Base-by-base conservation (phyloP, 306 rosid species). In the Castanea mollissima region DNA sequence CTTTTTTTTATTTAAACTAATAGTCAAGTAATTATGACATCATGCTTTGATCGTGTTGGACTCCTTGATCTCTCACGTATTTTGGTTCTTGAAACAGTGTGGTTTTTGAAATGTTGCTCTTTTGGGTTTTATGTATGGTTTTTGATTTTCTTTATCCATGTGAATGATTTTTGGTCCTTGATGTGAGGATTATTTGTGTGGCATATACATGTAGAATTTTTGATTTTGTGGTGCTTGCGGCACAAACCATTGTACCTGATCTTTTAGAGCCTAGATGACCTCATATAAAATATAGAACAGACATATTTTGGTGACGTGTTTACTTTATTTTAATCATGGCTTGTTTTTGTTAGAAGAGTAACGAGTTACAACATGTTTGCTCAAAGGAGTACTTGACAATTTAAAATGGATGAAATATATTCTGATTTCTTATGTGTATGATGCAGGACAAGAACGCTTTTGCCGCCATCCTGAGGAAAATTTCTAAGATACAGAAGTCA, bases 381-480 rank as follows among this genome's bases (percentile, higher is more conserved):
- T 38, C 46, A 41, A 41, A 41, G 46, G 46, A 41, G 46, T 41
- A 8, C 11, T 31, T 35, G 31, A 10, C 74, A 29, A n/a, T 70
- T 19, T 83, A 27, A 49, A 49, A 49, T 49, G 16, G 4, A 10
- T 49, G 15, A 49, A 49, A 49, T 49, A 13, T 44, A 51, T 75
- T 32, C 75, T 23, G 31, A 25, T 11, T 55, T 44, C 55, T 25
- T 71, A 49, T 81, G 57, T 59, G 9, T 31, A 27, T 76, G 71
- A 32, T 86, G 89, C 93, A 94, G 99, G 99, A 94, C 73, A 94
- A 94, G 85, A 79, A 82, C 70, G 97, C 94, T 4, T 94, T 94
- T 91, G 95, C 99, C 0, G 93, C 85, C n/a, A 90, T 91, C 72
- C 91, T 94, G 62, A 88, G 88, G 90, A 86, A 90, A 87, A 94